Conservation (phyloP, 2,329 filamentous ascomycete species). For the Venturia effusa region DNA sequence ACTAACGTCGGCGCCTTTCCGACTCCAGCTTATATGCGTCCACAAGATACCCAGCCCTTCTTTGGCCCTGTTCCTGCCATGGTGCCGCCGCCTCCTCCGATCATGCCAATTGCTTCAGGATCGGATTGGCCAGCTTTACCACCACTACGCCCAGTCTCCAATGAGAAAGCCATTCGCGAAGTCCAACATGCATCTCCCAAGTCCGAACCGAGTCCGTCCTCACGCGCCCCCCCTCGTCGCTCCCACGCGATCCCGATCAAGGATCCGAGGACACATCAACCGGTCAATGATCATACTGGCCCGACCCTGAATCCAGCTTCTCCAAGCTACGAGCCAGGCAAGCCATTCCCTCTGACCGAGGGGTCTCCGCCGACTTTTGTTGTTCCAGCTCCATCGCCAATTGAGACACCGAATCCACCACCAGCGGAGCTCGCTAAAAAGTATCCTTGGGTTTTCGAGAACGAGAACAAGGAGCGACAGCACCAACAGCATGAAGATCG, state of each 20-base stretch:
- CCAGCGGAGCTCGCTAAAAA: constrained; percentile 16
- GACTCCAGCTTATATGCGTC: neutral
- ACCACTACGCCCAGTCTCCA: constrained; percentile 6
- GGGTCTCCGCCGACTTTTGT: constrained; percentile 12
- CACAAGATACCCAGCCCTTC: neutral
- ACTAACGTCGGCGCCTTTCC: neutral
- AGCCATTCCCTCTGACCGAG: constrained; percentile 10
- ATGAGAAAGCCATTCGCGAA: constrained; percentile 15
- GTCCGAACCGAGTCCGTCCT: constrained; percentile 9
- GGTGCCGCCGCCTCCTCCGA: neutral
- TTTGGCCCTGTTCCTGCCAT: neutral
- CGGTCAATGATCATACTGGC: constrained; percentile 4
- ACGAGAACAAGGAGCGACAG: neutral
- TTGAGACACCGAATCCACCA: constrained; percentile 13
- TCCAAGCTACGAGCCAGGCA: constrained; percentile 27
- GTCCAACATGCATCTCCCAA: neutral
- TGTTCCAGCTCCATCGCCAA: constrained; percentile 24
- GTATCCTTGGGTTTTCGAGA: constrained; percentile 18
- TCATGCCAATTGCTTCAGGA: neutral
- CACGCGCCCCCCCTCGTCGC: constrained; percentile 20
- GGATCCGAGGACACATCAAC: constrained; percentile 19
- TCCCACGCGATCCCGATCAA: constrained; percentile 32
- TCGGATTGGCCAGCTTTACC: constrained; percentile 5
- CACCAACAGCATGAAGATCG: neutral
- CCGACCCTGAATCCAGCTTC: constrained; percentile 29